Evolutionary conservation across 257 asterid genomes (phyloP).

Genomic region (Solanum raphanifolium): DNA sequence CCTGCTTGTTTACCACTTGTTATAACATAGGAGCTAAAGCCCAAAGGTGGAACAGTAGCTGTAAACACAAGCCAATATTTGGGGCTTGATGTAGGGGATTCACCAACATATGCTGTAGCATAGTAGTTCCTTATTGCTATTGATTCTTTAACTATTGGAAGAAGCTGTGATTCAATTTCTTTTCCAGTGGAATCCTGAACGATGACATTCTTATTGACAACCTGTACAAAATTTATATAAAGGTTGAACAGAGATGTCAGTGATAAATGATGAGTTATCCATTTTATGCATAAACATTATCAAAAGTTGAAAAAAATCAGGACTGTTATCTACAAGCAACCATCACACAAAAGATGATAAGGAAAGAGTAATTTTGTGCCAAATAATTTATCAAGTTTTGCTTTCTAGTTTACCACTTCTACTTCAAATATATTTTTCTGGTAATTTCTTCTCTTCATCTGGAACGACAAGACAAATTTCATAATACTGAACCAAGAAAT

Average conservation of each 20-base stretch:
- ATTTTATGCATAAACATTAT: background rate
- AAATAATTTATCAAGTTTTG: background rate
- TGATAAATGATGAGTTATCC: background rate
- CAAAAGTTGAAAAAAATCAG: background rate
- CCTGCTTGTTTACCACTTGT: conserved; percentile 39
- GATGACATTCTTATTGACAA: conserved; percentile 36
- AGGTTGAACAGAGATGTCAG: background rate
- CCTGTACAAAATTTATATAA: conserved; percentile 33
- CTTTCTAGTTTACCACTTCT: background rate
- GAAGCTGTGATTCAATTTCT: conserved; percentile 51
- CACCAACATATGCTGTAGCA: conserved; percentile 51
- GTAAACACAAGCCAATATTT: conserved; percentile 72
- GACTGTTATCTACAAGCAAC: background rate
- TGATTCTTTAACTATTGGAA: conserved; percentile 59
- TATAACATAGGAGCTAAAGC: conserved; percentile 68
- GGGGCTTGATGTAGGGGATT: conserved; percentile 38
- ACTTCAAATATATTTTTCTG: background rate
- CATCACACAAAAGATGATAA: background rate
- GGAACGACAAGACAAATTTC: background rate
- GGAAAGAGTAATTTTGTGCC: background rate
- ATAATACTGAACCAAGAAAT: background rate
- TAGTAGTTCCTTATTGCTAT: conserved; percentile 40
- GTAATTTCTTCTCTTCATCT: background rate
- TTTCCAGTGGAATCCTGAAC: conserved; percentile 76
- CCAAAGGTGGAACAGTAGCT: conserved; percentile 74